A percentile compares a stretch with the other conserved stretches of the same genome.
Conservation (phyloP, 2,329 filamentous ascomycete genomes). For the Epicoccum sorghinum region DNA sequence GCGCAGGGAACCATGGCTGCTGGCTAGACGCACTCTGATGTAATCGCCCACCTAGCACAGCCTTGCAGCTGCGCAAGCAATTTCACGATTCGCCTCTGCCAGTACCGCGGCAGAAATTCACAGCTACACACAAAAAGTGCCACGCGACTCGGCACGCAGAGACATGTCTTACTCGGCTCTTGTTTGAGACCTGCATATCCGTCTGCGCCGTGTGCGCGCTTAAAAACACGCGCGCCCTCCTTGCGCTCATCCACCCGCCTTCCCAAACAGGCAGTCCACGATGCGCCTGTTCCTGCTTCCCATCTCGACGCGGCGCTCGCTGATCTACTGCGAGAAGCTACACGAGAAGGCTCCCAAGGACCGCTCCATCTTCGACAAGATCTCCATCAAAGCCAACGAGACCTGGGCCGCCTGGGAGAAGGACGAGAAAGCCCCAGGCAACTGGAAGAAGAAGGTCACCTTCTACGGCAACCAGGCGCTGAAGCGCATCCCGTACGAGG, state of each 20-base stretch:
- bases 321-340: conserved; percentile 88
- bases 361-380: conserved; percentile 69
- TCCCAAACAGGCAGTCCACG: conserved; percentile 19
- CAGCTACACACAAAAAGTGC: conserved; percentile 9
- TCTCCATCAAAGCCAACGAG: conserved; percentile 72
- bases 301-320: conserved; percentile 85
- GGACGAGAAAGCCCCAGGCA: conserved; percentile 63
- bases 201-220: conserved; percentile 26
- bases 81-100: conserved; percentile 15
- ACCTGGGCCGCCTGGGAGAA: conserved; percentile 90
- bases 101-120: neutral
- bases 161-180: conserved; percentile 25
- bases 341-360: conserved; percentile 57
- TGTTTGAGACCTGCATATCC: conserved; percentile 20
- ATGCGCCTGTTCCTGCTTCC: conserved; percentile 97
- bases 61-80: conserved; percentile 14
- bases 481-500: conserved; percentile 88
- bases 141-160: conserved; percentile 16
- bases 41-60: conserved; percentile 17
- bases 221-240: conserved; percentile 18
- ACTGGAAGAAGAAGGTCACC: conserved; percentile 89
- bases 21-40: conserved; percentile 12
- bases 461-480: conserved; percentile 85
- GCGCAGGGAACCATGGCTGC: conserved; percentile 7
- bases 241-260: neutral